A percentile compares a stretch with the other conserved stretches of the same genome.
Evolutionary conservation across 371 early-diverging fungal genomes (phyloP).

Genomic region (Amoeboaphelidium occidentale): DNA sequence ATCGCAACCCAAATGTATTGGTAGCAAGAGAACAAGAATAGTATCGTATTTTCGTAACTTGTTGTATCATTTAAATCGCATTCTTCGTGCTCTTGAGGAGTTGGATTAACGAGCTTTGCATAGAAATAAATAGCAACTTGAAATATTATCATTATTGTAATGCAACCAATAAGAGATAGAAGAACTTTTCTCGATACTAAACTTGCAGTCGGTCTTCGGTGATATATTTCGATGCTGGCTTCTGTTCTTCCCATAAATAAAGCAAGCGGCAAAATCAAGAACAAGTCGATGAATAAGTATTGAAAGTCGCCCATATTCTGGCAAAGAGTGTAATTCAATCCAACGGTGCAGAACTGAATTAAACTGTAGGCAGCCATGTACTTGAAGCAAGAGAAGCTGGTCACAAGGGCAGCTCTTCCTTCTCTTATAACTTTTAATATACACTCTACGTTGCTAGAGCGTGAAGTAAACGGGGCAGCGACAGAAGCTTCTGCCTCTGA

Average conservation of each 20-base stretch:
- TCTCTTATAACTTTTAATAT: slow-evolving; percentile 81
- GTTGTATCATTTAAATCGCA: slow-evolving; percentile 39
- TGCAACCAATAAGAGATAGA: slow-evolving; percentile 67
- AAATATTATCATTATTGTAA: slow-evolving; percentile 42
- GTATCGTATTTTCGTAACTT: slow-evolving; percentile 60
- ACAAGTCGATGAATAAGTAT: slow-evolving; percentile 72
- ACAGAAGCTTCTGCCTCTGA: slow-evolving; percentile 93
- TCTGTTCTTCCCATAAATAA: slow-evolving; percentile 48
- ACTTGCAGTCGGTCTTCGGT: slow-evolving; percentile 74
- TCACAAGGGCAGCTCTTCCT: slow-evolving; percentile 92
- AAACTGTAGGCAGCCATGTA: slow-evolving; percentile 82
- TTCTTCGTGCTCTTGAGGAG: slow-evolving; percentile 25
- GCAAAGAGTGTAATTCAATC: slow-evolving; percentile 56
- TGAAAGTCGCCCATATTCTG: slow-evolving; percentile 52
- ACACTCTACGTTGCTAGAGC: slow-evolving; percentile 62
- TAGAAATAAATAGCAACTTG: slow-evolving; percentile 43
- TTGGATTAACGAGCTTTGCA: slow-evolving; percentile 23
- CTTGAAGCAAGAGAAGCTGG: slow-evolving; percentile 91
- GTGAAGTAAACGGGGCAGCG: slow-evolving; percentile 89
- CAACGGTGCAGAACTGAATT: slow-evolving; percentile 66
- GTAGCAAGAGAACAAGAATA: slow-evolving; percentile 67
- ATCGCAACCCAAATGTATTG: slow-evolving; percentile 73
- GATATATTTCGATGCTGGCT: slow-evolving; percentile 39
- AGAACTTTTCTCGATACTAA: slow-evolving; percentile 69
- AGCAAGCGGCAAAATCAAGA: slow-evolving; percentile 47